Evolutionary conservation across 441 rosid genomes (phyloP).

Genomic region (Geranium incanum): DNA sequence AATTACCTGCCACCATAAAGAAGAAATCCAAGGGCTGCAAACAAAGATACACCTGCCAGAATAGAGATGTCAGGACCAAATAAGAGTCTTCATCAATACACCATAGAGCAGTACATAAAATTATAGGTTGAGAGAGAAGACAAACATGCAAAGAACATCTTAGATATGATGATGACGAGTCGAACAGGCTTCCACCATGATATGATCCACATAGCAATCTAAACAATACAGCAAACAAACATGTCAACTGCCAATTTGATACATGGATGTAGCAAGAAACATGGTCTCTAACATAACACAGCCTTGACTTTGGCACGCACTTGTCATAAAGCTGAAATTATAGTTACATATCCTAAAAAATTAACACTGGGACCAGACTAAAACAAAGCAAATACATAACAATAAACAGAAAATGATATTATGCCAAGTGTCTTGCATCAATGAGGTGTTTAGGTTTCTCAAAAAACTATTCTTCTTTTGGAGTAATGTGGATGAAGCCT

Average conservation of each 20-base stretch:
- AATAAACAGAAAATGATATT: neutral
- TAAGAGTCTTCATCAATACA: neutral
- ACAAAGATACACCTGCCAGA: slow-evolving; percentile 61
- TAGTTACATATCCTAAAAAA: neutral
- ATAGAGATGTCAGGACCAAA: neutral
- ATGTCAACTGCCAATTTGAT: neutral
- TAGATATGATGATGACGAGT: slow-evolving; percentile 47
- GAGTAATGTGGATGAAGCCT: neutral
- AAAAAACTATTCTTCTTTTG: neutral
- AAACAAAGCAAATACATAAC: neutral
- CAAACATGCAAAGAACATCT: slow-evolving; percentile 79
- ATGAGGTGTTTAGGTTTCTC: neutral
- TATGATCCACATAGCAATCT: slow-evolving; percentile 76
- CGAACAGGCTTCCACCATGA: slow-evolving; percentile 75
- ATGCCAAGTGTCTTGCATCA: neutral
- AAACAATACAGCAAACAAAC: slow-evolving; percentile 17
- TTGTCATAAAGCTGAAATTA: neutral
- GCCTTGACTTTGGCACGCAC: neutral
- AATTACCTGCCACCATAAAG: slow-evolving; percentile 88
- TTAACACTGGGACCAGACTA: neutral
- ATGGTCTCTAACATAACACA: neutral
- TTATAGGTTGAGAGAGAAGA: slow-evolving; percentile 4
- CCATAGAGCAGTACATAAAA: neutral
- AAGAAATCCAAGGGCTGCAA: slow-evolving; percentile 78
- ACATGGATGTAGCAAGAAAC: neutral